A percentile compares a stretch with the other conserved stretches of the same genome.
Evolutionary conservation across 768 basidiomycete species (phyloP).

Genomic region (Trametopsis cervina): DNA sequence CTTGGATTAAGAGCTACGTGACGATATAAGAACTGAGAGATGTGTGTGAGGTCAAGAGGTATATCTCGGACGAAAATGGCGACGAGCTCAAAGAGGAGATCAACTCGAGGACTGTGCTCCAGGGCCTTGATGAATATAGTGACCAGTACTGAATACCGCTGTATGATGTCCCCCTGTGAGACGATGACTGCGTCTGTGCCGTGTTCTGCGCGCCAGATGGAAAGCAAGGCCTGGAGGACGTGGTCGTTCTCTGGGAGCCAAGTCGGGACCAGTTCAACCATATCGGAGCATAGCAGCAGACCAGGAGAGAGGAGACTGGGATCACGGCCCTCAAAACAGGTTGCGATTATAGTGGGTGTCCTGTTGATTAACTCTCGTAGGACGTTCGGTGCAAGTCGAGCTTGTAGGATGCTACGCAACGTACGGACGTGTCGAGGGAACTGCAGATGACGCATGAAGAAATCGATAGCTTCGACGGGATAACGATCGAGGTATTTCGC

Average conservation of each 20-base stretch:
- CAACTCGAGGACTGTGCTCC: slow-evolving; percentile 67
- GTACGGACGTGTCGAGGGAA: slow-evolving; percentile 79
- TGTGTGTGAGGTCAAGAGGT: slow-evolving; percentile 71
- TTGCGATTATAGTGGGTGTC: slow-evolving; percentile 44
- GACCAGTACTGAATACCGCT: slow-evolving; percentile 59
- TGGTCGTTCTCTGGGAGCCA: slow-evolving; percentile 69
- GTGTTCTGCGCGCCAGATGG: slow-evolving; percentile 59
- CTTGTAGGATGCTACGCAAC: slow-evolving; percentile 74
- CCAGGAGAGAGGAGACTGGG: slow-evolving; percentile 54
- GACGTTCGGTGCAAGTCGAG: slow-evolving; percentile 69
- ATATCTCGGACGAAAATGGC: slow-evolving; percentile 73
- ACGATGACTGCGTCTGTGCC: slow-evolving; percentile 29
- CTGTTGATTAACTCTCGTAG: slow-evolving; percentile 60
- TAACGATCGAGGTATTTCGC: slow-evolving; percentile 91
- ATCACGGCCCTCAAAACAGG: slow-evolving; percentile 46
- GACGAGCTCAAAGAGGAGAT: slow-evolving; percentile 84
- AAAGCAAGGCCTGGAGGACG: slow-evolving; percentile 64
- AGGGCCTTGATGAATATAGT: slow-evolving; percentile 73
- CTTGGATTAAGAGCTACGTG: slow-evolving; percentile 75
- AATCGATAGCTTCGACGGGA: slow-evolving; percentile 76
- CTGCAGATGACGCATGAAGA: slow-evolving; percentile 74
- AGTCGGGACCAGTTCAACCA: slow-evolving; percentile 53
- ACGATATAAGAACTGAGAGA: slow-evolving; percentile 80
- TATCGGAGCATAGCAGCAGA: slow-evolving; percentile 70
- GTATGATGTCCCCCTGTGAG: slow-evolving; percentile 44